Conservation (phyloP, 202 grass and related monocot species). For the Saccharum hybrid region DNA sequence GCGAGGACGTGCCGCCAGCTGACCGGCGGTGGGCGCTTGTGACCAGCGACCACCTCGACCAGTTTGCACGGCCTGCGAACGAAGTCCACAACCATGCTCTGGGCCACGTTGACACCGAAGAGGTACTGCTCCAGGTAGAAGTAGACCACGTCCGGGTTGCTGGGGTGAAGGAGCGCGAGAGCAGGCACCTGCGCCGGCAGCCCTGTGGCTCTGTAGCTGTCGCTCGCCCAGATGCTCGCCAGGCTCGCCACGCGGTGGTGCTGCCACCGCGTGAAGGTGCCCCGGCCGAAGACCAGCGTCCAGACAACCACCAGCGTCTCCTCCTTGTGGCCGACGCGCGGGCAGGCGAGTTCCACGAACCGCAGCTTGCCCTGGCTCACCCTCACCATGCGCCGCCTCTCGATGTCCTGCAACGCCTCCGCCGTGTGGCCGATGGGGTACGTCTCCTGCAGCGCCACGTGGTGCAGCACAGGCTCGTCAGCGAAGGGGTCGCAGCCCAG, state of each 20-base stretch:
- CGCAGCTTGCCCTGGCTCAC: constrained; percentile 28
- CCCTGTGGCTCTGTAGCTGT: constrained; percentile 10
- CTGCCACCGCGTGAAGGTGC: background rate
- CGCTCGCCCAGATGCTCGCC: constrained; percentile 3
- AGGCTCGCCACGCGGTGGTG: background rate
- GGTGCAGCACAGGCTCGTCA: background rate
- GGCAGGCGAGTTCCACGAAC: constrained; percentile 8
- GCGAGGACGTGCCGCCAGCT: constrained; percentile 12
- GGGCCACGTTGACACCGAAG: constrained; percentile 9
- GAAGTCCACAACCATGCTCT: constrained; percentile 2
- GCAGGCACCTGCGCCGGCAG: constrained; percentile 13
- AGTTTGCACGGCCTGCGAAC: background rate
- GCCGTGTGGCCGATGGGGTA: background rate
- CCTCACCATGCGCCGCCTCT: constrained; percentile 22
- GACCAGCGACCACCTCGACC: background rate
- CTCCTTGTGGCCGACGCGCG: background rate
- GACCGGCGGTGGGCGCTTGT: background rate
- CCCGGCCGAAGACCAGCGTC: background rate
- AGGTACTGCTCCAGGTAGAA: constrained; percentile 29
- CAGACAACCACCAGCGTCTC: background rate
- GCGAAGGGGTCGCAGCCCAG: constrained; percentile 34
- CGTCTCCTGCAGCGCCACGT: background rate
- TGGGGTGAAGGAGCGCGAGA: constrained; percentile 28
- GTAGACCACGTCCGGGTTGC: constrained; percentile 32
- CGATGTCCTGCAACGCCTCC: background rate